Base-by-base conservation (phyloP, 441 rosid genomes). In the Populus hybrid region DNA sequence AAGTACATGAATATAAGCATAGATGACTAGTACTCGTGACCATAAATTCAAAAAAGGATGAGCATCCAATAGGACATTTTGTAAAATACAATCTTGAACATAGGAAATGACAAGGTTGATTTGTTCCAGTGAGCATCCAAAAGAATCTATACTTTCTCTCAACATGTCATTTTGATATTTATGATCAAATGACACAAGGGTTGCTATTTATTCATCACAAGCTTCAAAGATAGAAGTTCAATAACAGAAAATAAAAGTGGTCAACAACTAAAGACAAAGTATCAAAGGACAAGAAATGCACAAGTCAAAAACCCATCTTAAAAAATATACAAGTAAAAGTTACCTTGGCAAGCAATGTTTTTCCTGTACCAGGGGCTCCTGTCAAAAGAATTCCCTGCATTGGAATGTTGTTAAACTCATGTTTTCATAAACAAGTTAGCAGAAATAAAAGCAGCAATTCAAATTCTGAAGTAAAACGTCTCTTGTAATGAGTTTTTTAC, bases 301-400 rank as follows among this genome's bases (percentile, higher is more conserved):
- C 1, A 65, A 3, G 5, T 18, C 12, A 34, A 46, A 69, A 70
- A 81, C 11, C 24, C 14, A 65, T 42, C 21, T 32, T 8, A 66
- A 69, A 40, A n/a, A 70, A 30, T 23, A 54, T 7, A 57, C 3
- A 66, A 34, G 38, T 57, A 64, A 71, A 75, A 34, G 81, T 79
- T 84, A 96, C 99, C 97, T 94, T 96, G 74, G 98, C 98, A 78
- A 94, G 93, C 81, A 96, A 85, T 36, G 98, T 96, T 88, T 94
- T 94, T 82, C 99, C 99, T 64, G 99, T 96, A 82, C 98, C 99
- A 83, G 99, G 99, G 70, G 98, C 96, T 79, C 98, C 99, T 11
- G 99, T 96, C 79, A 96, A 89, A 81, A 96, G 97, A 84, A 96
- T 96, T 85, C 98, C 99, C 99, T 94, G 88, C 72, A 83, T 74